Evolutionary conservation across 164 flowering plant genomes (phyloP), one percentile per base, ranked within the genome.

Genomic region (Chimonanthus praecox): DNA sequence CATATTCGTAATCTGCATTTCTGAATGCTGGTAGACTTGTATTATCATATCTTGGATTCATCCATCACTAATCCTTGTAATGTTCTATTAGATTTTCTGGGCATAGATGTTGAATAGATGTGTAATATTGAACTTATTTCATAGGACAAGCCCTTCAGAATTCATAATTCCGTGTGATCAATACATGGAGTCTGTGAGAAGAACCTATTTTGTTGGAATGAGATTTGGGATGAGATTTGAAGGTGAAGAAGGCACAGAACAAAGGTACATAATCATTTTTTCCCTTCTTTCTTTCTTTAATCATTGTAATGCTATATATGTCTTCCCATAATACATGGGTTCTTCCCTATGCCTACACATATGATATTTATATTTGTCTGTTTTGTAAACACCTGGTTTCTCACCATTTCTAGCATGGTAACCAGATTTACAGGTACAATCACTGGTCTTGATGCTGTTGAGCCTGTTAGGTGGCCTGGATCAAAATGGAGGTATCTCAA

Each of bases 401-500:
- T 60, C 47, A 44, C 68, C 15, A 61, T 49, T 20, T 49, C 3
- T 43, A 64, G 7, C 58, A 71, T 70, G 44, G 71, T 21, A 47
- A 75, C 60, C 82, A 89, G 93, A 70, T 43, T 63, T 73, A 64
- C 73, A 10, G 94, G 90, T 63, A 85, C 83, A 1, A 73, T 89
- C 4, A 71, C 87, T 74, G 86, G 77, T 11, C 67, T 72, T 43
- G 86, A 81, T 76, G 89, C 88, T 68, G 43, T 80, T 54, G 88
- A 88, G 77, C 76, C 66, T 8, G 62, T 76, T 58, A 79, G 82
- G 70, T 89, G 91, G 91, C 88, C 85, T 6, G 71, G 78, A 71
- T 89, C 94, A 48, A 81, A 83, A 69, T 89, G 94, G 94, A 83
- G 82, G 77, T 73, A 82, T 72, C 85, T 89, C 16, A 81, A 74